These are phyloP conservation scores for Corymbia maculata DNA, from an alignment of 345 rosid genomes.

Conservation along the genomic window DNA sequence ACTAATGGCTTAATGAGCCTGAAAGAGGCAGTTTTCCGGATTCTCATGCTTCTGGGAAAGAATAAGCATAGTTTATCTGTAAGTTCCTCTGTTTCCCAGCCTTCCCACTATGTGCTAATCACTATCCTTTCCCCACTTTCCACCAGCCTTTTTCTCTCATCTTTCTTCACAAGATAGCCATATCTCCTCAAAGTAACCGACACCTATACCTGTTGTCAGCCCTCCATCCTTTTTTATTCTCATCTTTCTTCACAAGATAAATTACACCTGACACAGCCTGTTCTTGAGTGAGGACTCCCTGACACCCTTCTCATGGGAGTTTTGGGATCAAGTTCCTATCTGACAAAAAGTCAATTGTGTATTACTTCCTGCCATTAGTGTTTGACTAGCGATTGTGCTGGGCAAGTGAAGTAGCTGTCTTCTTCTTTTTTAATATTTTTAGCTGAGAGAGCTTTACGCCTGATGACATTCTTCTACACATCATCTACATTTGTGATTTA, in stretches of 20 bases:
- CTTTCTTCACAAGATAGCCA: not conserved
- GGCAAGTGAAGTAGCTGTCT: not conserved
- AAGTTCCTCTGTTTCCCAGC: not conserved
- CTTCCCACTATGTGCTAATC: not conserved
- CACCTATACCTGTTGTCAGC: not conserved
- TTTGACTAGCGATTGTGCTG: not conserved
- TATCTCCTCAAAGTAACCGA: not conserved
- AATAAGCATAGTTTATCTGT: not conserved
- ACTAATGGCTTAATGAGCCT: not conserved
- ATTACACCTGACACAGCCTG: not conserved
- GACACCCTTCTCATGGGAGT: not conserved
- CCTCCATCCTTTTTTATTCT: not conserved
- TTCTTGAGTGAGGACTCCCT: not conserved
- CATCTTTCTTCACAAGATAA: not conserved
- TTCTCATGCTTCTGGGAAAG: not conserved
- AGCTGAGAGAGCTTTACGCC: not conserved
- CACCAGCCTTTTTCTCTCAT: not conserved
- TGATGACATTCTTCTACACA: not conserved
- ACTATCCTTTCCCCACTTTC: not conserved
- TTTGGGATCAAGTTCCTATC: slow-evolving; percentile 4
- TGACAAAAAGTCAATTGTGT: slow-evolving; percentile 40
- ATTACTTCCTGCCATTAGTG: not conserved
- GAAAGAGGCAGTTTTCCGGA: not conserved
- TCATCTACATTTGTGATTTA: not conserved
- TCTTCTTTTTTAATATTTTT: not conserved